These are phyloP conservation scores for Globisporangium takayamanum DNA, from an alignment of 352 stramenopile genomes.

Conservation along the genomic window DNA sequence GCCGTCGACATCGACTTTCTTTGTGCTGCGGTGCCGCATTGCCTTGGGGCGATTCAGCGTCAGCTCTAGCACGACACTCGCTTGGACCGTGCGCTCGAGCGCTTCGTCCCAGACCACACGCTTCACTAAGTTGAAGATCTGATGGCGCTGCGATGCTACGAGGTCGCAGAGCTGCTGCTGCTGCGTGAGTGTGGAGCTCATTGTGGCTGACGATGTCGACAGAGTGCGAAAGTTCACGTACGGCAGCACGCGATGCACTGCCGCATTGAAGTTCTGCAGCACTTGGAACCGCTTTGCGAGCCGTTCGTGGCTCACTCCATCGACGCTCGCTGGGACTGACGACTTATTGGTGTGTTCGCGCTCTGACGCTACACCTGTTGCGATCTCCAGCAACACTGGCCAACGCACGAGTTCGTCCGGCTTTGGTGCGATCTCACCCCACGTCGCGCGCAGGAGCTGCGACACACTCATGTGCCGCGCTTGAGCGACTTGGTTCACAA, in stretches of 20 bases:
- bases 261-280: conserved; percentile 69
- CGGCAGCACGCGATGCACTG: conserved; percentile 51
- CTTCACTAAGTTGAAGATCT: conserved; percentile 76
- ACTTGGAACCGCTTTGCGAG: conserved; percentile 60
- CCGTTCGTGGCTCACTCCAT: conserved; percentile 22
- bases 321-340: neutral
- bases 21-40: conserved; percentile 63
- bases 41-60: conserved; percentile 78
- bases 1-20: conserved; percentile 52
- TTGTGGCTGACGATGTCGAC: neutral
- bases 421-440: conserved; percentile 54
- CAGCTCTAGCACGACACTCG: conserved; percentile 49
- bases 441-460: conserved; percentile 45
- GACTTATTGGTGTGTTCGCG: neutral
- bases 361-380: conserved; percentile 17
- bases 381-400: conserved; percentile 59
- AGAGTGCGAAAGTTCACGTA: conserved; percentile 33
- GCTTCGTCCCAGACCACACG: conserved; percentile 64
- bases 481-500: conserved; percentile 57
- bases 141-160: conserved; percentile 36
- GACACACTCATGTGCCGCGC: conserved; percentile 39
- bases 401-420: conserved; percentile 61
- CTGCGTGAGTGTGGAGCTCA: neutral
- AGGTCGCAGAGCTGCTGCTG: conserved; percentile 20
- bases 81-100: conserved; percentile 40